Conservation (phyloP, 352 stramenopile species). For the Pythium pectinolyticum region DNA sequence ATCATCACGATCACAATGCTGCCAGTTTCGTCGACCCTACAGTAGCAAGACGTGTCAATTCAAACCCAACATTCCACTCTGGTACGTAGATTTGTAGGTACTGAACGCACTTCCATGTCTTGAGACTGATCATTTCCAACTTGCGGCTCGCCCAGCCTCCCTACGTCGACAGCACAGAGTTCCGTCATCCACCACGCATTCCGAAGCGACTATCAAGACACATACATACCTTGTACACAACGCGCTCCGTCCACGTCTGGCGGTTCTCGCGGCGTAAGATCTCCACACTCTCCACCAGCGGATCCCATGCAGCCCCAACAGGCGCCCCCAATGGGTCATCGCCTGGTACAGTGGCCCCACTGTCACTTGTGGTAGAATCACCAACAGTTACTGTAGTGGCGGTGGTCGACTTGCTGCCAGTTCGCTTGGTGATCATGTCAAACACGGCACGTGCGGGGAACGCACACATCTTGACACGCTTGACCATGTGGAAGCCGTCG, state of each 20-base stretch:
- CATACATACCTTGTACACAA: constrained; percentile 46
- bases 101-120: constrained; percentile 68
- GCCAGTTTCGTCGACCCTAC: constrained; percentile 63
- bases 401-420: not conserved
- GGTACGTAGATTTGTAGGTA: not conserved
- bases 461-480: constrained; percentile 53
- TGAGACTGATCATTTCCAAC: constrained; percentile 60
- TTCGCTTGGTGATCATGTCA: constrained; percentile 61
- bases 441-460: constrained; percentile 75
- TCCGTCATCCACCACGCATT: not conserved
- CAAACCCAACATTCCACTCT: not conserved
- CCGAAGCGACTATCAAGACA: not conserved
- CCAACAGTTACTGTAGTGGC: no score
- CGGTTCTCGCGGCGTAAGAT: constrained; percentile 47
- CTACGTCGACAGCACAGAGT: constrained; percentile 1
- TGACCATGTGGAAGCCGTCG: constrained; percentile 70
- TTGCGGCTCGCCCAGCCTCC: constrained; percentile 36
- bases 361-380: not conserved
- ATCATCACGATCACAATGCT: constrained; percentile 71
- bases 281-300: constrained; percentile 50
- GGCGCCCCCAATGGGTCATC: not conserved
- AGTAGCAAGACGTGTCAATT: not conserved
- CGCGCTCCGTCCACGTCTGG: constrained; percentile 55
- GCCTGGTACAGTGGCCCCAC: not conserved
- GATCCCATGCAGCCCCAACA: constrained; percentile 30